phyloP scores from a whole-genome alignment of 1,284 basidiomycete genomes.

The Vanrija humicola region DNA sequence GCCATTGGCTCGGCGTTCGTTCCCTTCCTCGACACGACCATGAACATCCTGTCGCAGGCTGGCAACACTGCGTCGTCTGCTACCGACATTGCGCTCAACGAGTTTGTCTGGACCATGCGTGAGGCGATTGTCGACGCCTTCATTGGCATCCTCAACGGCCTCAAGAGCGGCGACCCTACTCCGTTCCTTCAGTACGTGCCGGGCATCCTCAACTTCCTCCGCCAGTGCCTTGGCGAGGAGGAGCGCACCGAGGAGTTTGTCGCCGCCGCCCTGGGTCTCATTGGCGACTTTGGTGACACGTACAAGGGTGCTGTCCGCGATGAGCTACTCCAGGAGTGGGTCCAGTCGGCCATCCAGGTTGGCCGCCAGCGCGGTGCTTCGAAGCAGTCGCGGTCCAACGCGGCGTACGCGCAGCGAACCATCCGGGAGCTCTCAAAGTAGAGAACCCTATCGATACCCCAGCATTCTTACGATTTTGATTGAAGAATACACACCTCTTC shows the following conservation, averaged over 20 bases:
- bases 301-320: slow-evolving; percentile 78
- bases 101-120: slow-evolving; percentile 85
- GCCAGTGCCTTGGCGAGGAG: slow-evolving; percentile 74
- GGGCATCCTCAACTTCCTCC: slow-evolving; percentile 76
- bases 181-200: slow-evolving; percentile 68
- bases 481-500: slow-evolving; percentile 1
- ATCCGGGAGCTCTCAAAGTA: slow-evolving; percentile 35
- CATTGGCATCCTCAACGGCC: slow-evolving; percentile 85
- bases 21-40: slow-evolving; percentile 84
- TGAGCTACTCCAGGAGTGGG: slow-evolving; percentile 73
- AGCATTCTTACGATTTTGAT: slow-evolving; percentile 1
- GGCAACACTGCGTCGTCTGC: slow-evolving; percentile 78
- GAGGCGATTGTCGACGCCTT: slow-evolving; percentile 97
- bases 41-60: slow-evolving; percentile 88
- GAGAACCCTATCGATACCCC: slow-evolving; percentile 8
- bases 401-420: slow-evolving; percentile 54
- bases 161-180: slow-evolving; percentile 54
- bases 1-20: slow-evolving; percentile 84
- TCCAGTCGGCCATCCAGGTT: slow-evolving; percentile 67
- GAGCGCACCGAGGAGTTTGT: slow-evolving; percentile 71
- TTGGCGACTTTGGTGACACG: slow-evolving; percentile 88
- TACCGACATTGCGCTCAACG: slow-evolving; percentile 51
- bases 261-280: slow-evolving; percentile 71
- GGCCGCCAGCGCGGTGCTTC: slow-evolving; percentile 53
- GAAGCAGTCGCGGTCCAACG: slow-evolving; percentile 53